A percentile compares a stretch with the other conserved stretches of the same genome.
Conservation (phyloP, 768 basidiomycete species). For the Hericium alpestre region DNA sequence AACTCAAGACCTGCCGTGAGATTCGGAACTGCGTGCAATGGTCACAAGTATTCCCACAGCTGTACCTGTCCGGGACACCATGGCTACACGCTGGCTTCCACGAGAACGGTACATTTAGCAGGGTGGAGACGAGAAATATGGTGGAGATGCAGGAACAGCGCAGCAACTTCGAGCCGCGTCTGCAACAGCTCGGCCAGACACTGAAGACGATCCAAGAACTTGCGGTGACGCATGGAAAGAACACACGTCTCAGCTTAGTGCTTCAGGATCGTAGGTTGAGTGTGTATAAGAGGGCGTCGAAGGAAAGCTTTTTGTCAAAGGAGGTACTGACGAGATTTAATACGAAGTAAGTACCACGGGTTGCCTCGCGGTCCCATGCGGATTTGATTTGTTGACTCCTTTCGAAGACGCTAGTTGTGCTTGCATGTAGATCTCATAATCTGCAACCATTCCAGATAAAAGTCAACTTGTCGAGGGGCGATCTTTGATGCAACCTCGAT, state of each 20-base stretch:
- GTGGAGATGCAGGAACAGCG: neutral
- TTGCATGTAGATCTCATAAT: neutral
- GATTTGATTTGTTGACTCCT: neutral
- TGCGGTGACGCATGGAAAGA: neutral
- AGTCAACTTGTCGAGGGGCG: neutral
- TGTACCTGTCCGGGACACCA: slow-evolving; percentile 23
- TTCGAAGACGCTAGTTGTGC: neutral
- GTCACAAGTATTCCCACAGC: slow-evolving; percentile 52
- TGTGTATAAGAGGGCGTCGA: neutral
- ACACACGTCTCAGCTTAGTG: neutral
- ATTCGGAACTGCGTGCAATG: slow-evolving; percentile 25
- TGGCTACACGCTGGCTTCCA: neutral
- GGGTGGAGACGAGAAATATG: neutral
- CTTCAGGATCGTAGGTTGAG: neutral
- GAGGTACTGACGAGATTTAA: neutral
- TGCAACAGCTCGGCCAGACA: slow-evolving; percentile 5
- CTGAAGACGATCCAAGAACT: neutral
- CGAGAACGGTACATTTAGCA: neutral
- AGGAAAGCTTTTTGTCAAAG: neutral
- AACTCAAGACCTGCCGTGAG: slow-evolving; percentile 27
- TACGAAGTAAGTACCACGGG: neutral
- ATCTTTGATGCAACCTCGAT: neutral
- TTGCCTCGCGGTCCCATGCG: neutral
- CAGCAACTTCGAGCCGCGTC: slow-evolving; percentile 16
- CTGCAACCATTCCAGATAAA: neutral